Evolutionary conservation across 139 green algal species (phyloP).

Genomic region (Micromonas commoda): DNA sequence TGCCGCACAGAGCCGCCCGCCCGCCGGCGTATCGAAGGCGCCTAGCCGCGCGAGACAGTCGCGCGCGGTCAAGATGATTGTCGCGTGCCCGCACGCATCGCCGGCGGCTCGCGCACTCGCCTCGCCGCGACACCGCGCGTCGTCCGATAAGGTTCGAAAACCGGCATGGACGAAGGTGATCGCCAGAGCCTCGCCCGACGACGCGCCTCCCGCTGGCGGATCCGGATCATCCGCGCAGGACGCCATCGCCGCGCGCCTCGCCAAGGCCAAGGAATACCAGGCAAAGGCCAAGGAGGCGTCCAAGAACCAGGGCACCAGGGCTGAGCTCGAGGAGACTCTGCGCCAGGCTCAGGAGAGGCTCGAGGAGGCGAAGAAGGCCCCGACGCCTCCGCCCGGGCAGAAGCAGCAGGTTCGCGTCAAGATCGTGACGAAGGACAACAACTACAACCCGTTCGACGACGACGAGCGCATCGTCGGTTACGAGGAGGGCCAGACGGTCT

Average conservation of each 20-base stretch:
- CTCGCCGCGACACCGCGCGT: too few species aligned
- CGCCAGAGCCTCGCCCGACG: too few species aligned
- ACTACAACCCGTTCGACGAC: slow-evolving; percentile 22
- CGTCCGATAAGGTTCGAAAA: too few species aligned
- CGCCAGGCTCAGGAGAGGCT: neutral
- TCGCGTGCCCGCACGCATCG: too few species aligned
- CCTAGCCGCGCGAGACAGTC: too few species aligned
- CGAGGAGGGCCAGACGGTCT: neutral
- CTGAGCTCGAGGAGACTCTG: neutral
- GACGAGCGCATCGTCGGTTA: neutral
- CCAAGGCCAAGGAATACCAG: neutral
- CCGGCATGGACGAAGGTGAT: too few species aligned
- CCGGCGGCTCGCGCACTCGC: too few species aligned
- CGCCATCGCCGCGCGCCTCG: neutral
- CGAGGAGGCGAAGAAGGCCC: neutral
- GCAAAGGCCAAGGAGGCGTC: neutral
- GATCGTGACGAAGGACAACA: slow-evolving; percentile 1
- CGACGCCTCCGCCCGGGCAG: neutral
- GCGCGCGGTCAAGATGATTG: too few species aligned
- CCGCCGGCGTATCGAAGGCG: too few species aligned
- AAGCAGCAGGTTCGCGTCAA: neutral
- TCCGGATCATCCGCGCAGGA: neutral
- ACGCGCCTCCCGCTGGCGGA: neutral
- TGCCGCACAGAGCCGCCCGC: too few species aligned
- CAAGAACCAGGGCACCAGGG: neutral